These are phyloP conservation scores for Fraxinus americana DNA, from an alignment of 257 asterid genomes.

Conservation along the genomic window DNA sequence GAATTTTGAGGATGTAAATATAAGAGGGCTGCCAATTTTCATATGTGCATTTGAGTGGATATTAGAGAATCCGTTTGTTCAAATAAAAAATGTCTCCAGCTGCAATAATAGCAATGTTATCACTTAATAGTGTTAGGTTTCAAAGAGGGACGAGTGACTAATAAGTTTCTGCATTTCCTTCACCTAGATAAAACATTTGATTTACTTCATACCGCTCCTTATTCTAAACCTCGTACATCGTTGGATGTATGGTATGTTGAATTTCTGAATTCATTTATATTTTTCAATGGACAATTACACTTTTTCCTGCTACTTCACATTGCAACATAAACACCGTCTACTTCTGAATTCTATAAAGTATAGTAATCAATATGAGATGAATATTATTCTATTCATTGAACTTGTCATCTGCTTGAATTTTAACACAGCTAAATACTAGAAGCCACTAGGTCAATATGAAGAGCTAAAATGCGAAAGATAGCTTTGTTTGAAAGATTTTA, in stretches of 20 bases:
- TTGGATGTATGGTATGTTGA: constrained; percentile 13
- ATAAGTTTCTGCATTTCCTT: background rate
- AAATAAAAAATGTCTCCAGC: background rate
- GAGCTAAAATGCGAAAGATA: constrained; percentile 7
- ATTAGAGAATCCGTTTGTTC: background rate
- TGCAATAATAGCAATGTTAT: background rate
- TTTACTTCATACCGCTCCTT: background rate
- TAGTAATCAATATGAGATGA: background rate
- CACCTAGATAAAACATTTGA: background rate
- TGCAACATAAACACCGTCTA: constrained; percentile 1
- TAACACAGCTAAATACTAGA: background rate
- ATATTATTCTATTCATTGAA: background rate
- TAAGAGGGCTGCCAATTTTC: background rate
- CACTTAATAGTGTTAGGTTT: background rate
- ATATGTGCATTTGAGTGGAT: background rate
- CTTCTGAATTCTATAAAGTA: constrained; percentile 13
- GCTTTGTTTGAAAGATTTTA: constrained; percentile 4
- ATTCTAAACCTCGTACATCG: background rate
- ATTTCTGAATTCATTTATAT: constrained; percentile 6
- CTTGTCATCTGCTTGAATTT: constrained; percentile 3
- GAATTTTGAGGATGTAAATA: background rate
- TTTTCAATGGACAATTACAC: background rate
- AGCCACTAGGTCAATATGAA: constrained; percentile 15
- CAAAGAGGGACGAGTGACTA: constrained; percentile 1
- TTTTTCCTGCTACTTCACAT: background rate